Conservation (phyloP, 495 filamentous ascomycete species). For the Penicillium fimorum region DNA sequence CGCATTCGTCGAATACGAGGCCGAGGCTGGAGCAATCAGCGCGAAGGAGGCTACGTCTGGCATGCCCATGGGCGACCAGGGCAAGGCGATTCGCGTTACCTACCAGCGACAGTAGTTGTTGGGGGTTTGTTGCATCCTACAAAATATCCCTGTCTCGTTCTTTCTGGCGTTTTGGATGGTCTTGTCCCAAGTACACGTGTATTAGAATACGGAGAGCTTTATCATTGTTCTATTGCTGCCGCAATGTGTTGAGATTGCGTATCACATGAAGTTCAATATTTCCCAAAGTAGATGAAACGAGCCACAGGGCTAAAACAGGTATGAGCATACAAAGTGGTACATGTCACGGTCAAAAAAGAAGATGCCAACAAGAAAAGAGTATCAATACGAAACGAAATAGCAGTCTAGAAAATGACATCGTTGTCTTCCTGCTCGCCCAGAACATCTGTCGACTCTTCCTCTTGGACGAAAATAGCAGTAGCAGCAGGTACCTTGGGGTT, state of each 20-base stretch:
- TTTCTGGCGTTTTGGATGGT: conserved; percentile 39
- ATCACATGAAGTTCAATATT: conserved; percentile 14
- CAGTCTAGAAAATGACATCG: conserved; percentile 86
- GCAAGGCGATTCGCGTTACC: conserved; percentile 73
- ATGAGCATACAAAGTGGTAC: conserved; percentile 23
- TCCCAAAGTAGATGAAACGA: conserved; percentile 10
- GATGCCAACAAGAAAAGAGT: conserved; percentile 16
- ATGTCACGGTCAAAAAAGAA: conserved; percentile 21
- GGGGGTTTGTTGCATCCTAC: conserved; percentile 11
- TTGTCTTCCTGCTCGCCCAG: conserved; percentile 84
- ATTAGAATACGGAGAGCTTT: conserved; percentile 22
- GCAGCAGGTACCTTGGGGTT: conserved; percentile 28
- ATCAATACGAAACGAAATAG: conserved; percentile 9
- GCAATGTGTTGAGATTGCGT: conserved; percentile 6
- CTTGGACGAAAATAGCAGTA: conserved; percentile 17
- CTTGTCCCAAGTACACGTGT: conserved; percentile 19
- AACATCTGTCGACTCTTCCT: conserved; percentile 59
- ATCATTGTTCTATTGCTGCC: conserved; percentile 4
- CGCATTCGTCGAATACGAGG: conserved; percentile 95
- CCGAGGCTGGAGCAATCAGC: conserved; percentile 81
- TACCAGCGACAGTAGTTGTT: conserved; percentile 77
- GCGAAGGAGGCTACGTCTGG: conserved; percentile 94
- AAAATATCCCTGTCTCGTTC: conserved; percentile 24
- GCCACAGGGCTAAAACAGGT: conserved; percentile 8
- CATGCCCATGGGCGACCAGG: conserved; percentile 75